phyloP scores from a whole-genome alignment of 192 early-diverging fungal species.

The Pilaira anomala region DNA sequence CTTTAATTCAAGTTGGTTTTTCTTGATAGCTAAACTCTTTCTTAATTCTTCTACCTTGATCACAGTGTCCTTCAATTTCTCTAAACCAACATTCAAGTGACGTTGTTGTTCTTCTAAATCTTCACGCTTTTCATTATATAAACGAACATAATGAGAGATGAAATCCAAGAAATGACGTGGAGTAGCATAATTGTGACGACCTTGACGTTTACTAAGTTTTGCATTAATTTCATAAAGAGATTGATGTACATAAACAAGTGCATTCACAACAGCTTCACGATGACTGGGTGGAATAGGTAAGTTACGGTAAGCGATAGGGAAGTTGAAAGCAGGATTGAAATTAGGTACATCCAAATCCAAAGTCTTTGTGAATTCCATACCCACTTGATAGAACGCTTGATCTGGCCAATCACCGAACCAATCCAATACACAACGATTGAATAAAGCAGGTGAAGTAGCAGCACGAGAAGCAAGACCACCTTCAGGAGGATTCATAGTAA shows the following conservation, averaged over 20 bases:
- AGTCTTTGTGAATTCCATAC: conserved; percentile 88
- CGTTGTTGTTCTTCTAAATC: conserved; percentile 98
- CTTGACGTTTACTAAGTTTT: conserved; percentile 77
- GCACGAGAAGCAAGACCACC: conserved; percentile 87
- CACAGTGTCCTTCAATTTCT: conserved; percentile 93
- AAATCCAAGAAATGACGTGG: conserved; percentile 99
- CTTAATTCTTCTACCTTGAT: conserved; percentile 93
- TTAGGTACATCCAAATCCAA: conserved; percentile 80
- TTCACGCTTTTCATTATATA: conserved; percentile 90
- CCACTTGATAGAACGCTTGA: conserved; percentile 98
- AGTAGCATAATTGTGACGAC: conserved; percentile 84
- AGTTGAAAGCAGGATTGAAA: conserved; percentile 66
- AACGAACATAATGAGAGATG: conserved; percentile 84
- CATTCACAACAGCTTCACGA: conserved; percentile 84
- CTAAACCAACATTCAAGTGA: conserved; percentile 96
- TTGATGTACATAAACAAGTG: conserved; percentile 91
- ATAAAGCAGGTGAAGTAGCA: conserved; percentile 97
- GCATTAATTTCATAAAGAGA: conserved; percentile 85
- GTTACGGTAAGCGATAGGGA: conserved; percentile 74
- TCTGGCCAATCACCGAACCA: conserved; percentile 99
- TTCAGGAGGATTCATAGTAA: conserved; percentile 99
- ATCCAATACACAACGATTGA: conserved; percentile 99
- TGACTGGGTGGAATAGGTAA: conserved; percentile 69
- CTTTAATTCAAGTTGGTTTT: conserved; percentile 82
- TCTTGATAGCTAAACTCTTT: conserved; percentile 79